Percentiles rank a stretch among this genome's conserved stretches.
phyloP scores from a whole-genome alignment of 805 yeast species.

The Saturnispora hagleri region DNA sequence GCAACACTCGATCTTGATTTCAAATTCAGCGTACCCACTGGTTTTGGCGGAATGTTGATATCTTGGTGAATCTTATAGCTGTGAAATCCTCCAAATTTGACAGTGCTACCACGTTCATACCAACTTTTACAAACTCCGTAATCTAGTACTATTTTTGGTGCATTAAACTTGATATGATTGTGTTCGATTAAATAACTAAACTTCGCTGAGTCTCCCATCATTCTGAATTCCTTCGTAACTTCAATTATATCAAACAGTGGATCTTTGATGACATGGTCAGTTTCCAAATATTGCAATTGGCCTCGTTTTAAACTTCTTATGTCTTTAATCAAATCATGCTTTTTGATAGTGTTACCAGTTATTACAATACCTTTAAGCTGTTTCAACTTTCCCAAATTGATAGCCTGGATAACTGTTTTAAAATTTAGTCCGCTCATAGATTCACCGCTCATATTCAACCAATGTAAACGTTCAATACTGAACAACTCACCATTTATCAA shows the following conservation, averaged over 20 bases:
- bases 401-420: constrained; percentile 8
- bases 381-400: constrained; percentile 7
- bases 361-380: constrained; percentile 7
- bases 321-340: constrained; percentile 7
- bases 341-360: constrained; percentile 7
- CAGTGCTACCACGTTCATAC: constrained; percentile 6
- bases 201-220: constrained; percentile 10
- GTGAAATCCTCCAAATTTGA: neutral
- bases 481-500: constrained; percentile 6
- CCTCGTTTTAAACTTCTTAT: constrained; percentile 3
- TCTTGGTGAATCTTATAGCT: neutral
- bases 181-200: constrained; percentile 1
- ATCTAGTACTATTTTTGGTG: constrained; percentile 1
- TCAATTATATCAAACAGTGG: neutral
- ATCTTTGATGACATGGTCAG: constrained; percentile 1
- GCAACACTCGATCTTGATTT: neutral
- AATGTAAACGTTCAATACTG: constrained; percentile 5
- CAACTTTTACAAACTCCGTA: constrained; percentile 7
- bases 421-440: constrained; percentile 1
- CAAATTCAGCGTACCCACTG: neutral
- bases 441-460: constrained; percentile 8
- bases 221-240: constrained; percentile 4
- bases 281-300: constrained; percentile 10
- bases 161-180: neutral
- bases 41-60: neutral